Percentiles rank a stretch among this genome's conserved stretches.
phyloP scores from a whole-genome alignment of 2,329 filamentous ascomycete species.

The Botrytis byssoidea region DNA sequence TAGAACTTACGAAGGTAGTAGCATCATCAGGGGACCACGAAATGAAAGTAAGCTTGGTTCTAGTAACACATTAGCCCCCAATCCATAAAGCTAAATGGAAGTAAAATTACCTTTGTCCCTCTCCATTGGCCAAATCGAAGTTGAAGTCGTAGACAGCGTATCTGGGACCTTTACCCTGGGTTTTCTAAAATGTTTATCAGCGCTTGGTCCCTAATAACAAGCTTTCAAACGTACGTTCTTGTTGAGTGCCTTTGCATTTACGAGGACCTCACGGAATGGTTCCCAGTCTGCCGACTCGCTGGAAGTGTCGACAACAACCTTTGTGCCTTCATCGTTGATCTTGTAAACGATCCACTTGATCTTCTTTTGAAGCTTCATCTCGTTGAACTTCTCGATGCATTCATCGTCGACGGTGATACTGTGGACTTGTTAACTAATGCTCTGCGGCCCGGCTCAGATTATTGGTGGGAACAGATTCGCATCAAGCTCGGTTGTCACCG shows the following conservation, averaged over 20 bases:
- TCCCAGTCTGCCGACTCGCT: constrained; percentile 68
- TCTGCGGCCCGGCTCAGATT: neutral
- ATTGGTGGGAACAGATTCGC: constrained; percentile 4
- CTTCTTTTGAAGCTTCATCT: constrained; percentile 79
- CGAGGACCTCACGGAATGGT: constrained; percentile 71
- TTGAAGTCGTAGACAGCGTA: constrained; percentile 86
- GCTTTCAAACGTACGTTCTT: constrained; percentile 53
- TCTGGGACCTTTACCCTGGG: constrained; percentile 66
- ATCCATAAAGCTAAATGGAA: constrained; percentile 26
- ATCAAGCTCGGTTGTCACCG: constrained; percentile 17
- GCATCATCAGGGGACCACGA: constrained; percentile 82
- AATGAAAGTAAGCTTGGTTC: constrained; percentile 78
- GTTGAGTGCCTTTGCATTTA: constrained; percentile 70
- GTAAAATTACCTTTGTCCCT: constrained; percentile 63
- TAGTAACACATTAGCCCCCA: constrained; percentile 38
- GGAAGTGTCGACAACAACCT: constrained; percentile 77
- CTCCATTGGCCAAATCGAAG: constrained; percentile 69
- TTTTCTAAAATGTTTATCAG: constrained; percentile 46
- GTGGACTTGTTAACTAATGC: constrained; percentile 29
- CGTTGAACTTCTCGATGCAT: constrained; percentile 71
- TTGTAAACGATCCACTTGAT: constrained; percentile 88
- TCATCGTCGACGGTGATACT: constrained; percentile 72
- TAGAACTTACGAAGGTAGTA: constrained; percentile 55
- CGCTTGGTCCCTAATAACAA: neutral
- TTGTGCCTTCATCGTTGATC: constrained; percentile 77